Base-by-base conservation (phyloP, 2,329 filamentous ascomycete genomes). In the Rhynchosporium graminicola region DNA sequence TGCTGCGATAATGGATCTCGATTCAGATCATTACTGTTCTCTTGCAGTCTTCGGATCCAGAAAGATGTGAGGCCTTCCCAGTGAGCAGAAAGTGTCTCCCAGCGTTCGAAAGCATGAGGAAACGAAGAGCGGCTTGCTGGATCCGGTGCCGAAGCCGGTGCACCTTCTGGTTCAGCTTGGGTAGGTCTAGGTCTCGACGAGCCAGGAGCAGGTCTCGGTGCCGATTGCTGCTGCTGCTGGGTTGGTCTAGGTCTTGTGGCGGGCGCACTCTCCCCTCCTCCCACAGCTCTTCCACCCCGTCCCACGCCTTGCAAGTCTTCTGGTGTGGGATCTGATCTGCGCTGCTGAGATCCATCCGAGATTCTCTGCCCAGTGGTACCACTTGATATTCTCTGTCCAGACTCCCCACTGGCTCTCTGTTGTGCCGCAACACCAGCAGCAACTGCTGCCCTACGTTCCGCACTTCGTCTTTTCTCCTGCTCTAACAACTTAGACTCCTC, bases 11-110 rank as follows among this genome's bases (percentile, higher is more conserved):
- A 79, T 0, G 94, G 91, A 69, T 96, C 91, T 12, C 87, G 83
- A 67, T 89, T 87, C 45, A 97, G 84, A 68, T 97, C 92, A 59
- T 92, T 88, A 33, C 90, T 89, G 73, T 97, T 97, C 74, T 95
- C 87, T 76, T 99, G 91, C 7, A 99, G 81, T 69, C 92, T 88
- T 52, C 92, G 89, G 67, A 99, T 95, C 94, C 95, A 99, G 77
- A 97, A 98, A 63, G 92, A 94, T 0, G 95, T 98, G 63, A 99
- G 82, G 4, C 95, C 95, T 75, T 99, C 95, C 95, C 95, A 99
- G 71, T 98, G 94, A 5, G 95, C 96, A 0, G 95, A 99, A 2
- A 99, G 79, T 0, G 91, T 94, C 75, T 99, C 95, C 95, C 95
- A 99, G 64, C 95, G 85, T 76, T 99, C 94, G 72, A 99, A 99